phyloP scores from a whole-genome alignment of 345 rosid genomes.

The Citrus inodora region DNA sequence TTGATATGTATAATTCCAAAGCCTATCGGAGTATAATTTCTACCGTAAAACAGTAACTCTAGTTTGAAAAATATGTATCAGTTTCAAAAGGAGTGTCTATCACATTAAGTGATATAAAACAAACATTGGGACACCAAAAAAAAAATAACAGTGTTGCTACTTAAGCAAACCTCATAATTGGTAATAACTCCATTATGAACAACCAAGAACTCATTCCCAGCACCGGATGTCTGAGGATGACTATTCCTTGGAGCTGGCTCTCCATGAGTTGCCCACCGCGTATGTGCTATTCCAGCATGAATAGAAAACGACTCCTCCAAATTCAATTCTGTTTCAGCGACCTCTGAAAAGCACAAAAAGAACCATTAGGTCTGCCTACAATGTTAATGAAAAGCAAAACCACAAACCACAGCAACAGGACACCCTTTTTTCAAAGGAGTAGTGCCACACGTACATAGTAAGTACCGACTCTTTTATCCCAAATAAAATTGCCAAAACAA shows the following conservation, averaged over 20 bases:
- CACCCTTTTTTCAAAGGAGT: not conserved
- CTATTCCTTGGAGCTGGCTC: slow-evolving; percentile 91
- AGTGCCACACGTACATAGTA: not conserved
- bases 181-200: slow-evolving; percentile 94
- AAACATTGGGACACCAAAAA: not conserved
- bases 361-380: slow-evolving; percentile 4
- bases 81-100: not conserved
- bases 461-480: not conserved
- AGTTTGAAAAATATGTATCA: not conserved
- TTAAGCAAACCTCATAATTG: slow-evolving; percentile 68
- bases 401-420: not conserved
- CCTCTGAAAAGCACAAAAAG: slow-evolving; percentile 43
- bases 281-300: slow-evolving; percentile 98
- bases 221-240: slow-evolving; percentile 88
- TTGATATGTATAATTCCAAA: not conserved
- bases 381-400: not conserved
- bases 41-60: not conserved
- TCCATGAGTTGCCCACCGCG: slow-evolving; percentile 98
- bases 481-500: not conserved
- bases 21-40: not conserved
- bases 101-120: not conserved
- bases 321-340: slow-evolving; percentile 54
- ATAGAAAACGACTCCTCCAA: slow-evolving; percentile 60
- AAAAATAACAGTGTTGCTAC: not conserved
- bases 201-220: slow-evolving; percentile 82